Conservation (phyloP, 441 rosid genomes). For the Melastoma candidum region DNA sequence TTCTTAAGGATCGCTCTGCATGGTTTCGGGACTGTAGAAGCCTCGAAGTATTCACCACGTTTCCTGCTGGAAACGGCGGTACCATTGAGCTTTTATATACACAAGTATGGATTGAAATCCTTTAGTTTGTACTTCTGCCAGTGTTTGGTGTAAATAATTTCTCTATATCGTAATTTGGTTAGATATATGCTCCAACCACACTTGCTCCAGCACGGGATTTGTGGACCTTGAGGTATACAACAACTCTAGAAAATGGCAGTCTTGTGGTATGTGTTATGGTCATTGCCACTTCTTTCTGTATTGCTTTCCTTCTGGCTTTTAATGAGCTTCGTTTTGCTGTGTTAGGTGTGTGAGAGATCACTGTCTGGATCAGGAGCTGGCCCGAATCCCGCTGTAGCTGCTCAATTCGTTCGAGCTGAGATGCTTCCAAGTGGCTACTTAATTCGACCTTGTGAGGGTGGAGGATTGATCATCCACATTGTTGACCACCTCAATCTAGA, state of each 20-base stretch:
- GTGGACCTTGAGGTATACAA: slow-evolving; percentile 96
- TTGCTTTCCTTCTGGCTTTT: background rate
- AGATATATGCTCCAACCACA: slow-evolving; percentile 96
- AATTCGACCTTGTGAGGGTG: slow-evolving; percentile 97
- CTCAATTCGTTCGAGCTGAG: slow-evolving; percentile 95
- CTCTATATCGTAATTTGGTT: slow-evolving; percentile 10
- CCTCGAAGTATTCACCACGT: slow-evolving; percentile 92
- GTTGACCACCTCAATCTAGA: slow-evolving; percentile 94
- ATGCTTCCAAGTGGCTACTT: slow-evolving; percentile 93
- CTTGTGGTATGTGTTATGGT: slow-evolving; percentile 59
- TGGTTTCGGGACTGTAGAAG: slow-evolving; percentile 99
- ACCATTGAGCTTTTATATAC: slow-evolving; percentile 88
- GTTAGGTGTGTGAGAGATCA: slow-evolving; percentile 93
- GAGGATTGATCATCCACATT: slow-evolving; percentile 94
- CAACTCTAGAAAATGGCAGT: slow-evolving; percentile 89
- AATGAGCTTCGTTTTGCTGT: slow-evolving; percentile 1
- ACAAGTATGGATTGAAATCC: slow-evolving; percentile 40
- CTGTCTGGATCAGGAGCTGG: slow-evolving; percentile 95
- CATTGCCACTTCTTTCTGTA: background rate
- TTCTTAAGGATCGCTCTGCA: slow-evolving; percentile 91
- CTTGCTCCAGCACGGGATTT: slow-evolving; percentile 97
- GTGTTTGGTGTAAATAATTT: background rate
- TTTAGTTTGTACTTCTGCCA: slow-evolving; percentile 4
- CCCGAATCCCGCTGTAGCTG: slow-evolving; percentile 61
- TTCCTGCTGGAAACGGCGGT: slow-evolving; percentile 94